Evolutionary conservation across 805 yeast genomes (phyloP).

Genomic region (Metschnikowia borealis): DNA sequence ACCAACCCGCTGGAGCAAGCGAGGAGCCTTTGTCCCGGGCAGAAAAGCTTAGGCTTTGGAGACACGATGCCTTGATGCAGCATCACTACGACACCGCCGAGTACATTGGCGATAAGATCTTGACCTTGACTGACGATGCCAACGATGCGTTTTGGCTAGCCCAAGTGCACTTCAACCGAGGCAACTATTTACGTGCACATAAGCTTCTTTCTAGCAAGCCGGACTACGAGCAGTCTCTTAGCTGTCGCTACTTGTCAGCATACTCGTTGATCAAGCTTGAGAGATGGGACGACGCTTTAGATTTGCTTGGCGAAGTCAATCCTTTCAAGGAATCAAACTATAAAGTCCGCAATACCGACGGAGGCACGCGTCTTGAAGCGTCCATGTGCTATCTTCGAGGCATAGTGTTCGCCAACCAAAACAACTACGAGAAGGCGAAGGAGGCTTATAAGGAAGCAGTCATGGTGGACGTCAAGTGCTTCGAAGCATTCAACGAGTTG

Average conservation of each 20-base stretch:
- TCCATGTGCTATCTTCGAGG: constrained; percentile 86
- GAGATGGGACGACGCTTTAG: constrained; percentile 84
- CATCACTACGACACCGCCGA: constrained; percentile 89
- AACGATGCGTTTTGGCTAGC: constrained; percentile 97
- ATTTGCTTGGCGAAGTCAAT: constrained; percentile 75
- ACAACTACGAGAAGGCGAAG: constrained; percentile 80
- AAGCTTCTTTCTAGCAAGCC: constrained; percentile 55
- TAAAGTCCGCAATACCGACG: constrained; percentile 55
- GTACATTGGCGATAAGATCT: constrained; percentile 85
- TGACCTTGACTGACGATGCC: constrained; percentile 78
- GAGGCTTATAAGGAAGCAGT: constrained; percentile 86
- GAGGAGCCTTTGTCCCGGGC: constrained; percentile 64
- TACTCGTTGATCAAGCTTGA: constrained; percentile 68
- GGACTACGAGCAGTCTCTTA: constrained; percentile 55
- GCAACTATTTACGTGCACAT: constrained; percentile 75
- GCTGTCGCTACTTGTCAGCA: constrained; percentile 79
- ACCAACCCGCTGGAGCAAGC: neutral
- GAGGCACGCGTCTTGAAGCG: constrained; percentile 83
- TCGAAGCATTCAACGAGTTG: constrained; percentile 83
- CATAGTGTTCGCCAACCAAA: constrained; percentile 72
- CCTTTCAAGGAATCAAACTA: constrained; percentile 54
- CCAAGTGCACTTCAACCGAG: constrained; percentile 75
- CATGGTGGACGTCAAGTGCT: constrained; percentile 83
- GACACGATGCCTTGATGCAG: constrained; percentile 89
- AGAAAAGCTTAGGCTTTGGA: constrained; percentile 82